These are phyloP conservation scores for Calendula officinalis DNA, from an alignment of 129 eudicot genomes.

Conservation along the genomic window DNA sequence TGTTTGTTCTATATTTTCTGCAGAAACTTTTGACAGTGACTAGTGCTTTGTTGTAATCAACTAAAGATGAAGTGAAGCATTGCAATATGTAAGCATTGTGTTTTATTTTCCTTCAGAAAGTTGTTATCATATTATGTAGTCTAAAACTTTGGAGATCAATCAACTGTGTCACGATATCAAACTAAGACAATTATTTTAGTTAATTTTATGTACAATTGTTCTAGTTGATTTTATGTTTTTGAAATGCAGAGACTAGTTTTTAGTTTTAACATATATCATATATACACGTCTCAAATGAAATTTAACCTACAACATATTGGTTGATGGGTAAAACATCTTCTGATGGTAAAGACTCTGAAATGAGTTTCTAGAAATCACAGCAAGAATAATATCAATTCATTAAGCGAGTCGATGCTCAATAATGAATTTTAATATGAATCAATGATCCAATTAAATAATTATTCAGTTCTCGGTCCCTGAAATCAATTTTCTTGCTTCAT, in stretches of 20 bases:
- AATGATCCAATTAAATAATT: not conserved
- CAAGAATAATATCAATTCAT: constrained; percentile 5
- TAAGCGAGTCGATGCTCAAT: constrained; percentile 5
- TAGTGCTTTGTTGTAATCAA: constrained; percentile 15
- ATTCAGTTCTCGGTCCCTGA: not conserved
- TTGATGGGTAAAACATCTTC: not conserved
- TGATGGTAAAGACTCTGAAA: not conserved
- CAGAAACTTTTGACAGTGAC: constrained; percentile 50
- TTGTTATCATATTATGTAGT: constrained; percentile 1
- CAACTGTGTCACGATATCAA: too few species aligned
- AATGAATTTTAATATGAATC: constrained; percentile 1
- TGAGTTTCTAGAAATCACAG: not conserved
- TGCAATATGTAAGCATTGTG: constrained; percentile 17
- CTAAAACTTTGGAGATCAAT: not conserved
- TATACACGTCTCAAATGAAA: too few species aligned
- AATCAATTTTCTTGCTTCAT: constrained; percentile 57
- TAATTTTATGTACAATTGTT: too few species aligned
- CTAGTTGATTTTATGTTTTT: too few species aligned
- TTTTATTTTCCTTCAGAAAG: not conserved
- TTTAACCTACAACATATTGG: too few species aligned
- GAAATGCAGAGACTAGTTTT: too few species aligned
- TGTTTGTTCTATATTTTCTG: constrained; percentile 9
- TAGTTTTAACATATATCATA: too few species aligned
- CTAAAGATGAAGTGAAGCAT: constrained; percentile 9
- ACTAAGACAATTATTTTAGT: too few species aligned